Conservation (phyloP, 768 basidiomycete genomes). For the Boletus fagicola region DNA sequence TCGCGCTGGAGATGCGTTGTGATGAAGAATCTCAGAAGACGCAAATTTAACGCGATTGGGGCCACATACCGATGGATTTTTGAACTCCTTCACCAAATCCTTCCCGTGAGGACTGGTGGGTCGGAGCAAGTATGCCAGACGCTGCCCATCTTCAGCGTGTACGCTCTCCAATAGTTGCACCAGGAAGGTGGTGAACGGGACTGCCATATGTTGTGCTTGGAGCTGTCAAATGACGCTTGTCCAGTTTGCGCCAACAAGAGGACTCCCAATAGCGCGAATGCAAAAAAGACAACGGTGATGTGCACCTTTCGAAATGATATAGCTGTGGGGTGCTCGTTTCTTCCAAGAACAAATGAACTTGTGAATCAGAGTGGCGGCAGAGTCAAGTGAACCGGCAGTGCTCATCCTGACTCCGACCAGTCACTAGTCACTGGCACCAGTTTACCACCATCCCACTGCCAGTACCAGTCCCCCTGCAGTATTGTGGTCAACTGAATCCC, state of each 20-base stretch:
- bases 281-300: no score
- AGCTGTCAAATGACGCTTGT: background rate
- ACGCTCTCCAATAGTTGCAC: constrained; percentile 61
- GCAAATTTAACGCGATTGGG: background rate
- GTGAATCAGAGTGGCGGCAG: no score
- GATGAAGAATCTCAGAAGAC: background rate
- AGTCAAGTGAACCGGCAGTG: no score
- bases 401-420: no score
- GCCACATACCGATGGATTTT: constrained; percentile 48
- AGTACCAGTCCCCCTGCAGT: no score
- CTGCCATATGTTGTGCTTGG: constrained; percentile 27
- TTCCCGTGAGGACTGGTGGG: constrained; percentile 78
- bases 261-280: no score
- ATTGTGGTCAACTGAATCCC: no score
- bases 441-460: no score
- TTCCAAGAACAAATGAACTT: no score
- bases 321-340: no score
- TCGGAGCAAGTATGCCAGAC: constrained; percentile 70
- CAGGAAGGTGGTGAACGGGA: constrained; percentile 59
- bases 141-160: constrained; percentile 60
- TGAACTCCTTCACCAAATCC: constrained; percentile 69
- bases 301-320: no score
- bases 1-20: constrained; percentile 39
- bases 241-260: background rate
- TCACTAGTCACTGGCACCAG: no score